These are phyloP conservation scores for Bolboschoenoplectus hybrid DNA, from an alignment of 202 grass and related monocot species.

Conservation along the genomic window DNA sequence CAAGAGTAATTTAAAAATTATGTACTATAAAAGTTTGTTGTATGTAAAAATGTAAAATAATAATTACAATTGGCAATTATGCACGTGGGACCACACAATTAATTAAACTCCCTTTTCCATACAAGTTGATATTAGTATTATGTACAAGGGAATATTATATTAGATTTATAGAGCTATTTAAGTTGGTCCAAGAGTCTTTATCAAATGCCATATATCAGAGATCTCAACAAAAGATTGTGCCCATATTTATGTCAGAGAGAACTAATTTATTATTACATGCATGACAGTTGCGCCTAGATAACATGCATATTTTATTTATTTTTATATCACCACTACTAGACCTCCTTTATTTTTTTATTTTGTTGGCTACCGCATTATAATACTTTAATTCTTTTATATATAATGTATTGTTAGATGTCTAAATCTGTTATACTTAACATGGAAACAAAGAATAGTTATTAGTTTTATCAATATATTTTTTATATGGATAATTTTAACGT, in stretches of 20 bases:
- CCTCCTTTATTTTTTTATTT: not conserved
- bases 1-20: not conserved
- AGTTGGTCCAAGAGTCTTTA: slow-evolving; percentile 27
- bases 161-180: not conserved
- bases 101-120: not conserved
- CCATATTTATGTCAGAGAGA: not conserved
- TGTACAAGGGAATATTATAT: not conserved
- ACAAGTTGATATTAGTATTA: slow-evolving; percentile 13
- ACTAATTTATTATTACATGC: slow-evolving; percentile 31
- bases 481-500: too few species aligned
- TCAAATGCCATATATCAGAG: slow-evolving; percentile 24
- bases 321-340: not conserved
- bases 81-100: slow-evolving; percentile 12
- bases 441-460: too few species aligned
- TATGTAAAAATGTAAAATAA: not conserved
- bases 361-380: not conserved
- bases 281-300: slow-evolving; percentile 8
- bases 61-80: not conserved
- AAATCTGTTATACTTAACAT: too few species aligned
- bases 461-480: too few species aligned
- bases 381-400: not conserved
- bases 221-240: slow-evolving; percentile 34
- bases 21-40: not conserved
- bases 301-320: slow-evolving; percentile 24
- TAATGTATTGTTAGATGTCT: too few species aligned